Evolutionary conservation across 768 basidiomycete species (phyloP), one percentile per base, ranked within the genome.

Genomic region (Boletus reticulatus): DNA sequence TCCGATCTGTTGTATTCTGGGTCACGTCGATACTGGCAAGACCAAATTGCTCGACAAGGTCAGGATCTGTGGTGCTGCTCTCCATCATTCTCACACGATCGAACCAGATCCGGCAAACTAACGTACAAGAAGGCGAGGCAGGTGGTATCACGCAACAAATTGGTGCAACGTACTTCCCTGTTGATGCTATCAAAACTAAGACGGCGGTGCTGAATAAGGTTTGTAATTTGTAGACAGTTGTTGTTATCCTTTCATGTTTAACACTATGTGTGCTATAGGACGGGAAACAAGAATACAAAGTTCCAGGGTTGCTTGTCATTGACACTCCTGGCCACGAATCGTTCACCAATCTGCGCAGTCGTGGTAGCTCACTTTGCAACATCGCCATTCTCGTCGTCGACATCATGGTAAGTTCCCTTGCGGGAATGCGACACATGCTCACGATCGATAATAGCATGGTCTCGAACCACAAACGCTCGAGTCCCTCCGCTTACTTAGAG

Each of bases 141-240:
- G 97, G 97, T 62, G 97, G 97, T 76, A 99, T 99, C 72, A 99
- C 97, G 0, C 97, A 98, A 73, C 97, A 99, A 72, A 99, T 99
- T 62, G 97, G 97, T 79, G 97, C 97, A 20, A 98, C 97, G 0
- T 99, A 95, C 78, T 98, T 99, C 85, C 97, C 97, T 36, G 88
- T 89, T 32, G 90, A 93, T 6, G 95, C 96, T 8, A 97, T 99
- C 73, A 84, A 86, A 74, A 83, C 82, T 39, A 98, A 98, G 80
- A 98, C 97, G 7, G 79, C 79, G 14, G 94, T 98, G n/a, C 75
- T 98, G 76, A 96, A 98, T 75, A 88, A 82, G 73, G 92, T 87
- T 60, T 52, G 71, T 64, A 22, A 54, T 48, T 45, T 43, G 29
- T 56, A 36, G 14, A 36, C 34, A 19, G 20, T 50, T 20, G 10